A percentile compares a stretch with the other conserved stretches of the same genome.
Evolutionary conservation across 768 basidiomycete species (phyloP).

Genomic region (Collybia sordida): DNA sequence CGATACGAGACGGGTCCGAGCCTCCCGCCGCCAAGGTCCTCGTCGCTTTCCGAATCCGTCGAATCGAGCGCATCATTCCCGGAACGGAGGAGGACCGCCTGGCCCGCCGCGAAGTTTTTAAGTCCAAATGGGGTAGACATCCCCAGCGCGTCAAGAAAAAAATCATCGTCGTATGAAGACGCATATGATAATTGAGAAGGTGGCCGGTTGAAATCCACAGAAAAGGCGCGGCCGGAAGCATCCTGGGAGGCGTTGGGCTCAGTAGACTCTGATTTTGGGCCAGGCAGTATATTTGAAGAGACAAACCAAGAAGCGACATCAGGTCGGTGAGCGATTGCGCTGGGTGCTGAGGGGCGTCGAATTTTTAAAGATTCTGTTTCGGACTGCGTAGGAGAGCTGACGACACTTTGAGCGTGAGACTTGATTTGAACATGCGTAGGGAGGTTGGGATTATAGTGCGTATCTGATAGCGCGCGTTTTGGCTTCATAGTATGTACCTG

Average conservation of each 20-base stretch:
- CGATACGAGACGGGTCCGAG: background rate
- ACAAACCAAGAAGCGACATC: conserved; percentile 16
- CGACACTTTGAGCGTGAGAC: conserved; percentile 15
- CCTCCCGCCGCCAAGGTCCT: background rate
- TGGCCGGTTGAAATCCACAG: conserved; percentile 38
- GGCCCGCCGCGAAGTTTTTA: background rate
- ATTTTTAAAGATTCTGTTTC: conserved; percentile 7
- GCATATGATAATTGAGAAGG: conserved; percentile 35
- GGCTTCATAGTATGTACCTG: background rate
- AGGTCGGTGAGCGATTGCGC: conserved; percentile 17
- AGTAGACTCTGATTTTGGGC: background rate
- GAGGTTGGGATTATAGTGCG: conserved; percentile 20
- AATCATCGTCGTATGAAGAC: conserved; percentile 16
- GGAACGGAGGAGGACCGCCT: no score
- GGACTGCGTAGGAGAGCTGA: conserved; percentile 12
- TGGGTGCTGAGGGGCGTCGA: conserved; percentile 25
- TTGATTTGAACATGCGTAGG: conserved; percentile 5
- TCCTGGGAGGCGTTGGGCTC: conserved; percentile 8
- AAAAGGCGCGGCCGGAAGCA: conserved; percentile 20
- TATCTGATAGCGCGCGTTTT: conserved; percentile 18
- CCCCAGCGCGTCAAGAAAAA: conserved; percentile 20
- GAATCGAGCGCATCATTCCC: background rate
- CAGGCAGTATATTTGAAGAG: background rate
- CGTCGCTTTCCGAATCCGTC: conserved; percentile 17
- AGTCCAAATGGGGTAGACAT: conserved; percentile 28